These are phyloP conservation scores for Hamigera avellanea DNA, from an alignment of 495 filamentous ascomycete species.

Conservation along the genomic window DNA sequence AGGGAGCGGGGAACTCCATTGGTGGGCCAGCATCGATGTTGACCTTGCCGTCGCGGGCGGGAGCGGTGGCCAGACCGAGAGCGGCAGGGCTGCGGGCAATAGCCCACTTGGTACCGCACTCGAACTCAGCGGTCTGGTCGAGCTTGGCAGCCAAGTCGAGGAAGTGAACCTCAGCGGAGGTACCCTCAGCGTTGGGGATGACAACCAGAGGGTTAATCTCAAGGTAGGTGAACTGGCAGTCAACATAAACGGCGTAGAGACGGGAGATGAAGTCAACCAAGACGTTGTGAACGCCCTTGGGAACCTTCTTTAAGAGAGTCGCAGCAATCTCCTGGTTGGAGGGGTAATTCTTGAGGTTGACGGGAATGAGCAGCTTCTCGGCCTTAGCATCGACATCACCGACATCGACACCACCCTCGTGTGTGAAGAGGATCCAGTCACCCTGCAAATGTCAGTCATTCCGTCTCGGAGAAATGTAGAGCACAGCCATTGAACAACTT, in stretches of 20 bases:
- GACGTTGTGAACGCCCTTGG: conserved; percentile 91
- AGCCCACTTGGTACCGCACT: conserved; percentile 98
- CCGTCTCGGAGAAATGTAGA: neutral
- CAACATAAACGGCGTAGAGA: conserved; percentile 95
- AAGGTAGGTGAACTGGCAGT: conserved; percentile 99
- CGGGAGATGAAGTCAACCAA: conserved; percentile 94
- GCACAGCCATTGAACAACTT: conserved; percentile 31
- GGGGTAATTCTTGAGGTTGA: conserved; percentile 88
- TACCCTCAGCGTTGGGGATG: conserved; percentile 83
- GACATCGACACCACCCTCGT: conserved; percentile 99
- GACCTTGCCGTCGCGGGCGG: conserved; percentile 56
- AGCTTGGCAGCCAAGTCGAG: conserved; percentile 97
- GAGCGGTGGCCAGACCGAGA: conserved; percentile 60
- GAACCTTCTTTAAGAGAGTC: conserved; percentile 81
- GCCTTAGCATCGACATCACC: conserved; percentile 98
- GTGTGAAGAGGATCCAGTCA: conserved; percentile 98
- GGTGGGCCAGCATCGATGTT: conserved; percentile 94
- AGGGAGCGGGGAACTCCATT: conserved; percentile 97
- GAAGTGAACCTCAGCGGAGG: conserved; percentile 94
- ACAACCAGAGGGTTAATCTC: conserved; percentile 99
- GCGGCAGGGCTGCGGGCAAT: conserved; percentile 79
- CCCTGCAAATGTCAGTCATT: conserved; percentile 46
- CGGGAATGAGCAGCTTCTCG: conserved; percentile 94
- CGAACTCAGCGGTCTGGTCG: conserved; percentile 98
- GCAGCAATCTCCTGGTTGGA: conserved; percentile 88